These are phyloP conservation scores for Potentilla sterilis DNA, from an alignment of 306 rosid species.

Conservation along the genomic window DNA sequence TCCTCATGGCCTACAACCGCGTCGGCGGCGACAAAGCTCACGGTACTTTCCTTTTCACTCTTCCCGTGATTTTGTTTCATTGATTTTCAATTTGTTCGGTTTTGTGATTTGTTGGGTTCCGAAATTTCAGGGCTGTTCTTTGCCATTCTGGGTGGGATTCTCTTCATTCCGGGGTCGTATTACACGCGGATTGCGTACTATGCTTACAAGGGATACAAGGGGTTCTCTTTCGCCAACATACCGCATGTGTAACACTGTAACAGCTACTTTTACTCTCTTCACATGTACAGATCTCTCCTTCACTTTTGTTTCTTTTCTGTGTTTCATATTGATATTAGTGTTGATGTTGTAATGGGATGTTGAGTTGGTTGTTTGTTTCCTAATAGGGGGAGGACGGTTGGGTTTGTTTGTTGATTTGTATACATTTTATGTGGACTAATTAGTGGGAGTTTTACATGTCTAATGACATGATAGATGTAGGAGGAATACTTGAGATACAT, in stretches of 20 bases:
- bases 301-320: background rate
- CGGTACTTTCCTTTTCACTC: constrained; percentile 43
- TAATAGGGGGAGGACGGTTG: background rate
- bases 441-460: background rate
- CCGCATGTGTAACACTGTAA: constrained; percentile 71
- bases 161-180: constrained; percentile 96
- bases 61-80: background rate
- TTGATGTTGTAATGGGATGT: background rate
- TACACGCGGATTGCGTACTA: constrained; percentile 97
- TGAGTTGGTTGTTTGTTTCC: background rate
- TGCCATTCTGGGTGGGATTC: constrained; percentile 68
- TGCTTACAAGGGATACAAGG: constrained; percentile 95
- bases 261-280: background rate
- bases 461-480: background rate
- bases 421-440: background rate
- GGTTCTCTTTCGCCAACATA: constrained; percentile 95
- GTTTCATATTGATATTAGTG: background rate
- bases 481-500: background rate
- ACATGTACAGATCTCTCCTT: constrained; percentile 38
- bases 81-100: background rate
- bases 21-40: constrained; percentile 96
- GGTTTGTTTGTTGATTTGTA: constrained; percentile 4
- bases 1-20: constrained; percentile 71
- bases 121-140: constrained; percentile 72
- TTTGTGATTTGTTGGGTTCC: background rate